phyloP scores from a whole-genome alignment of 2,329 filamentous ascomycete genomes.

The Phoma sp. region DNA sequence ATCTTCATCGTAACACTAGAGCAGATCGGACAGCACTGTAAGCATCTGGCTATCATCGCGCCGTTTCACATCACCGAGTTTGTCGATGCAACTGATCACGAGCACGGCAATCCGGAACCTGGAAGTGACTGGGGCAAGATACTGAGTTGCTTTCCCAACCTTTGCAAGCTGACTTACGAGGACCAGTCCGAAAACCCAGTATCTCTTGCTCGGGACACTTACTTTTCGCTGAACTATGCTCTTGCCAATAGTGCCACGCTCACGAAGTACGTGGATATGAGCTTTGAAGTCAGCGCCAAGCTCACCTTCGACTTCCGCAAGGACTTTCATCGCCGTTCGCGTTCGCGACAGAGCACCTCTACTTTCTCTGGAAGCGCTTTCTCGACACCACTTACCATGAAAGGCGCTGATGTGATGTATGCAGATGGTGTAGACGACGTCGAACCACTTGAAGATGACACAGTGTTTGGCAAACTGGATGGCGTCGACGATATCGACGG shows the following conservation, averaged over 20 bases:
- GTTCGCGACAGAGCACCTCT: background rate
- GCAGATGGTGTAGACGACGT: conserved; percentile 7
- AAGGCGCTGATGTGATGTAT: conserved; percentile 1
- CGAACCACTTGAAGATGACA: background rate
- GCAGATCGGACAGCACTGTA: conserved; percentile 20
- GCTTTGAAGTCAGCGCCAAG: background rate
- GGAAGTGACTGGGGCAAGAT: conserved; percentile 25
- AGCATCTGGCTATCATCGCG: conserved; percentile 19
- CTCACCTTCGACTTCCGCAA: conserved; percentile 8
- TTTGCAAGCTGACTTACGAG: conserved; percentile 19
- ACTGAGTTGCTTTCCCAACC: conserved; percentile 21
- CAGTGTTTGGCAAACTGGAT: background rate
- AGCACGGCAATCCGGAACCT: conserved; percentile 6
- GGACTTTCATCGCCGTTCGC: conserved; percentile 1
- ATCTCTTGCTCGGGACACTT: conserved; percentile 10
- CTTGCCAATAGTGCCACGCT: conserved; percentile 2
- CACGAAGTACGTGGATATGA: background rate
- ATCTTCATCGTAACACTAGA: conserved; percentile 17
- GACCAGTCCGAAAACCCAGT: conserved; percentile 4
- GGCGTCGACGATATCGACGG: background rate
- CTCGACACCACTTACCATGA: conserved; percentile 1
- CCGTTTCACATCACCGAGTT: conserved; percentile 21
- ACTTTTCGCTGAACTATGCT: conserved; percentile 2
- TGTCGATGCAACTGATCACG: conserved; percentile 16
- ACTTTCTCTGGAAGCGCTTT: background rate